Evolutionary conservation across 768 basidiomycete genomes (phyloP).

Genomic region (Lactarius akahatsu): DNA sequence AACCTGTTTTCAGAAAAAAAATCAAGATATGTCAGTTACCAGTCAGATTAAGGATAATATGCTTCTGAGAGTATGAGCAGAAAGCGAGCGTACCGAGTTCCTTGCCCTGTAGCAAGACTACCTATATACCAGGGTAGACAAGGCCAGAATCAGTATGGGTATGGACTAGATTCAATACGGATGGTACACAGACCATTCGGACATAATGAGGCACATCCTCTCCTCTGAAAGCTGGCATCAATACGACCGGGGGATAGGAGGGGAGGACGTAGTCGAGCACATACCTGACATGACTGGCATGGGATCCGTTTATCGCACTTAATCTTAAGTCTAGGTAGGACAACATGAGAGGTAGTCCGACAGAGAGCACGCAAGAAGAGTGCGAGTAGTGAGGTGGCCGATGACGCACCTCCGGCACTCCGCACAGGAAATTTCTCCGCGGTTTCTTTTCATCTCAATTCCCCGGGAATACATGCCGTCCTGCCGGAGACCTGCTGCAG

Average conservation of each 20-base stretch:
- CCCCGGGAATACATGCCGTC: conserved; percentile 59
- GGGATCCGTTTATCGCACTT: conserved; percentile 83
- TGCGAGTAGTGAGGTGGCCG: conserved; percentile 24
- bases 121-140: conserved; percentile 39
- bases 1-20: too few species aligned
- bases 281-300: conserved; percentile 71
- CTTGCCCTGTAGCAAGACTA: conserved; percentile 73
- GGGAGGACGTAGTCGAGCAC: conserved; percentile 28
- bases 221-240: conserved; percentile 40
- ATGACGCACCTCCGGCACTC: conserved; percentile 73
- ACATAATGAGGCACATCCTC: conserved; percentile 69
- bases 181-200: conserved; percentile 55
- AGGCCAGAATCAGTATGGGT: neutral
- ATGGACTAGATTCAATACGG: conserved; percentile 27
- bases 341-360: conserved; percentile 5
- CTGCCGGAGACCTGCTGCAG: conserved; percentile 49
- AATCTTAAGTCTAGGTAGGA: conserved; percentile 62
- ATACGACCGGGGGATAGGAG: neutral
- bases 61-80: neutral
- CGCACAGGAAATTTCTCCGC: conserved; percentile 75
- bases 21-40: neutral
- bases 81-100: conserved; percentile 51
- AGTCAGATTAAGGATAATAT: neutral
- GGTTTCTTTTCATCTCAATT: conserved; percentile 70
- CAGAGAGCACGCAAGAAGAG: conserved; percentile 1